Conservation (phyloP, 106 monocot genomes). For the Hemerocallis citrina region DNA sequence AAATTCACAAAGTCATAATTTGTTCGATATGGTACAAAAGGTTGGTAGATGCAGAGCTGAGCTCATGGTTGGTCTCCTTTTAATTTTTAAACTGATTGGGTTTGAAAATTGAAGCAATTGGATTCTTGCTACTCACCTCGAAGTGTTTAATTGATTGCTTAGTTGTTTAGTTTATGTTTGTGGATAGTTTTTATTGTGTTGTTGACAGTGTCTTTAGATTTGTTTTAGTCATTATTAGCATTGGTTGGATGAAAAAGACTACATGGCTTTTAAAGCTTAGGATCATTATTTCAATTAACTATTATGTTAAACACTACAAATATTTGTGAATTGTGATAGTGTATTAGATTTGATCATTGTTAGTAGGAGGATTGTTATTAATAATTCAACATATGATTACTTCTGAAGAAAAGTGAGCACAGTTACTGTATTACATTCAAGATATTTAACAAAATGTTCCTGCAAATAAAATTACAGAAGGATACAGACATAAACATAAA, state of each 20-base stretch:
- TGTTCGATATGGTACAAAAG: no score
- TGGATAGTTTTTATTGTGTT: not conserved
- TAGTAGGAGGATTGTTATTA: not conserved
- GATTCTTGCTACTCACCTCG: no score
- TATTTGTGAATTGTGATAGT: not conserved
- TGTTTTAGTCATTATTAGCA: not conserved
- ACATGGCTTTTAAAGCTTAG: not conserved
- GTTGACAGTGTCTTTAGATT: not conserved
- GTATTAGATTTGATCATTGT: not conserved
- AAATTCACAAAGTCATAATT: no score
- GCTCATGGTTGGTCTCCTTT: no score
- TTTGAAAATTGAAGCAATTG: conserved; percentile 1
- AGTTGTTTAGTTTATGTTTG: not conserved
- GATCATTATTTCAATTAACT: not conserved
- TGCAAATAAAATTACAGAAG: no score
- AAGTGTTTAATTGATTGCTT: no score
- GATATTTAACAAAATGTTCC: no score
- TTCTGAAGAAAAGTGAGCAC: not conserved
- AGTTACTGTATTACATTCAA: no score
- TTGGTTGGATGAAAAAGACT: not conserved
- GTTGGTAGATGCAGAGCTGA: no score
- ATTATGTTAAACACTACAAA: not conserved
- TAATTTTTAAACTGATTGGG: not conserved
- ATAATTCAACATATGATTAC: not conserved
- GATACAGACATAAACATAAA: no score